Base-by-base conservation (phyloP, 1,284 basidiomycete species). In the Bjerkandera adusta region DNA sequence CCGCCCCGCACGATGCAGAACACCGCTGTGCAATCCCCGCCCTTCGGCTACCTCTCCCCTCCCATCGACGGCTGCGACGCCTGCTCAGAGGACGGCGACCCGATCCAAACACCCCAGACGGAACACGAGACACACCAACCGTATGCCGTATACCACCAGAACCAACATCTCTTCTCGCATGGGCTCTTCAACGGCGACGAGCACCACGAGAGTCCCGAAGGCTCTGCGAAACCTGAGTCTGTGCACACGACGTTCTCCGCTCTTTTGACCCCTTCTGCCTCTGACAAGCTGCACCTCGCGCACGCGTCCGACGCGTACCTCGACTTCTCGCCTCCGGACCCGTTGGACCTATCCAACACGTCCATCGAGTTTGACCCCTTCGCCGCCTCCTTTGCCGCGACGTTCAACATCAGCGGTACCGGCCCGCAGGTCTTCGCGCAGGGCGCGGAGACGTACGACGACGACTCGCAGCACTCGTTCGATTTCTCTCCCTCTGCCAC, bases 31-130 rank as follows among this genome's bases (percentile, higher is more conserved):
- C 51, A 50, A 11, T 56, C 60, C n/a, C 58, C 61, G 38, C 48
- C 51, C 24, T 55, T 64, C 46, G 60, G 56, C 43, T 66, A 63
- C 51, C 59, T 63, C 36, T 68, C 69, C 21, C 66, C 63, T 15
- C 63, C 57, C 37, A 59, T 63, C 43, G 70, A 70, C 49, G 51
- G 63, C 37, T 65, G 60, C 40, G 68, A 68, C 52, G 60, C 59
- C 25, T 70, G 66, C 39, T 67, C 68, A 12, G 70, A 72, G 56
- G 69, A 70, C 57, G 68, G 68, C 53, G 64, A 68, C 48, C 57
- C 68, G 40, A 62, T 68, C 24, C 62, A 68, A 45, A 69, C 68
- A 5, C 70, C 68, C 22, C 61, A 68, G 49, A 63, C 64, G 6
- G 60, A 66, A 36, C 61, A 65, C 39, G 55, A 60, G 47, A 55